Evolutionary conservation across 306 rosid species (phyloP), one percentile per base, ranked within the genome.

Genomic region (Acmispon strigosus): DNA sequence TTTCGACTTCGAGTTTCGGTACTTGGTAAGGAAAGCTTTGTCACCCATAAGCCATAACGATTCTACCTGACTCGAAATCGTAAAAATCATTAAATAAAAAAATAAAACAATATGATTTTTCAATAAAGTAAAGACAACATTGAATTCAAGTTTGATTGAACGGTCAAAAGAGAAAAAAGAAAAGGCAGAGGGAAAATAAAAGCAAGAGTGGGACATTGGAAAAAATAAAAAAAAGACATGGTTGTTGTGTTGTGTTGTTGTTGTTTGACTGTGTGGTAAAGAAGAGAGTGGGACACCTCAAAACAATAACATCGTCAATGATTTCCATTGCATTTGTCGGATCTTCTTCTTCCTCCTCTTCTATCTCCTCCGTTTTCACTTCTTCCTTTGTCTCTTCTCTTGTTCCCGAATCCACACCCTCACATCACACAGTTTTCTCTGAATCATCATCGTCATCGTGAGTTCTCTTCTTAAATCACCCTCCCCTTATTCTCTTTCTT

Each of bases 91-190:
- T n/a, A n/a, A 22, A 22, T 22, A 22, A 1, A 22, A 2, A 22
- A 22, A 22, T 22, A 2, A 22, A 22, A 22, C 2, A 22, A 1
- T 27, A 17, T 9, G 9, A 5, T 15, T 10, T 70, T 19, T 32
- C 9, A 45, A 71, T 17, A 58, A 58, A 52, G 47, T 8, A 1
- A 10, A 32, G 49, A 18, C 48, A 13, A 52, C 29, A 72, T 62
- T 50, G 10, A 18, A 8, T 10, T 54, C 34, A 32, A 32, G 37
- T 32, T 5, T 0, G 37, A 74, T 84, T 84, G 84, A 82, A 72
- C 69, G 91, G 96, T 90, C 96, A 73, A 87, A 90, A 85, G 86
- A 78, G 79, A 24, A 14, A 71, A 85, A 77, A 62, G 55, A 78
- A 62, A 48, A 17, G 16, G 34, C 24, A 15, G 68, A 18, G 19